Percentiles rank a stretch among this genome's conserved stretches.
Conservation (phyloP, 2,329 filamentous ascomycete species). For the Tricladium varicosporioides region DNA sequence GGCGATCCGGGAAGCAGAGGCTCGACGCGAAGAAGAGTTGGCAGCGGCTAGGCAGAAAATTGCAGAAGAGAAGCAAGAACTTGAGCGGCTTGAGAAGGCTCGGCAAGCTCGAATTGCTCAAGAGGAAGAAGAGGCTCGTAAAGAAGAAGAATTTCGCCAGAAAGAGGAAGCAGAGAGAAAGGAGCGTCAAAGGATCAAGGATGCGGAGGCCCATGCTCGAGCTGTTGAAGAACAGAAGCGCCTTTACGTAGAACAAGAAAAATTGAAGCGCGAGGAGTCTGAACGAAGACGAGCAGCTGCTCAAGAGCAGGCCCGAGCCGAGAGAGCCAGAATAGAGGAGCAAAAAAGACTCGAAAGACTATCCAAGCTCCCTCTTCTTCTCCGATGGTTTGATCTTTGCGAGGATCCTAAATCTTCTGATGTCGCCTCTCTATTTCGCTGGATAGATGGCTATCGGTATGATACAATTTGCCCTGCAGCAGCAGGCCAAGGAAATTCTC, state of each 20-base stretch:
- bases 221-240: conserved; percentile 36
- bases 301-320: conserved; percentile 46
- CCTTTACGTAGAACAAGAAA: conserved; percentile 35
- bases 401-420: conserved; percentile 49
- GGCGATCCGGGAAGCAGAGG: conserved; percentile 19
- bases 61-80: conserved; percentile 21
- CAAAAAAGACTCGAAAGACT: conserved; percentile 55
- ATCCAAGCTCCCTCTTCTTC: conserved; percentile 55
- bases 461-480: conserved; percentile 58
- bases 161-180: conserved; percentile 30
- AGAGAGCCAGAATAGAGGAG: conserved; percentile 46
- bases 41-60: conserved; percentile 9
- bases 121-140: conserved; percentile 27
- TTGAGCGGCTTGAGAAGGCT: conserved; percentile 27
- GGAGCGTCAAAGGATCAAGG: conserved; percentile 28
- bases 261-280: conserved; percentile 38
- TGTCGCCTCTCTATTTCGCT: conserved; percentile 53
- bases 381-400: conserved; percentile 58
- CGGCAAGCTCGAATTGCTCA: conserved; percentile 24
- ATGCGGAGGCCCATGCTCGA: conserved; percentile 25
- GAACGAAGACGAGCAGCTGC: conserved; percentile 29
- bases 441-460: conserved; percentile 59
- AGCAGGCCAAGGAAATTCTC: conserved; percentile 53
- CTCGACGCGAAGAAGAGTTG: conserved; percentile 9
- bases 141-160: conserved; percentile 36